These are phyloP conservation scores for Fulvia fulva DNA, from an alignment of 2,329 filamentous ascomycete species.

Conservation along the genomic window DNA sequence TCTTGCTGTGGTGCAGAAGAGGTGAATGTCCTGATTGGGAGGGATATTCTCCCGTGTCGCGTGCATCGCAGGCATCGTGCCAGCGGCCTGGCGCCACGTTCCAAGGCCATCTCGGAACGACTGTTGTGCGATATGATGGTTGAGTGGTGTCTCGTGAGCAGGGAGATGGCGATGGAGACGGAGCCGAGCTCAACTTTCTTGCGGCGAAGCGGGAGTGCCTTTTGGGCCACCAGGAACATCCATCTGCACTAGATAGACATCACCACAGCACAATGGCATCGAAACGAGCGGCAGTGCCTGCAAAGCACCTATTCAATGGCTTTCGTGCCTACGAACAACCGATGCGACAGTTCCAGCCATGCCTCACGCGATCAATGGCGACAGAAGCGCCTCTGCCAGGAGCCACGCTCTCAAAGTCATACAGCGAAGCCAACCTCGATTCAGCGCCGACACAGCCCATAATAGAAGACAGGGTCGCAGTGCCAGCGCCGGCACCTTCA, in stretches of 20 bases:
- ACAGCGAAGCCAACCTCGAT: conserved; percentile 36
- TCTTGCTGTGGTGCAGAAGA: conserved; percentile 45
- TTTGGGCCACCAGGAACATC: conserved; percentile 3
- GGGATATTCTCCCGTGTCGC: conserved; percentile 23
- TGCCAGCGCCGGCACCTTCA: conserved; percentile 17
- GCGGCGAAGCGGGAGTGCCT: not conserved
- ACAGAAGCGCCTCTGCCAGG: conserved; percentile 47
- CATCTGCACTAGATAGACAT: conserved; percentile 4
- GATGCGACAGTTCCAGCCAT: conserved; percentile 11
- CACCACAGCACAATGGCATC: conserved; percentile 36
- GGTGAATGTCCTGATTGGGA: conserved; percentile 46
- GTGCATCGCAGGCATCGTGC: conserved; percentile 28
- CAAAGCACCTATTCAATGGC: conserved; percentile 33
- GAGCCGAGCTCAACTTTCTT: conserved; percentile 9
- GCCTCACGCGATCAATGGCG: conserved; percentile 54
- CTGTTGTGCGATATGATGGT: not conserved
- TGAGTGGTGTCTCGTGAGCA: conserved; percentile 2
- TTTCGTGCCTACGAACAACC: conserved; percentile 21
- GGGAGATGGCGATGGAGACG: not conserved
- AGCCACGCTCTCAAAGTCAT: conserved; percentile 31
- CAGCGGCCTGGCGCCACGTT: conserved; percentile 37
- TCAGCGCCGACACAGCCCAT: conserved; percentile 28
- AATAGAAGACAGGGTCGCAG: conserved; percentile 18
- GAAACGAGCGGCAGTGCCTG: conserved; percentile 35
- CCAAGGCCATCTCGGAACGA: conserved; percentile 21